Evolutionary conservation across 805 yeast species (phyloP).

Genomic region (Wickerhamomyces queroliae): DNA sequence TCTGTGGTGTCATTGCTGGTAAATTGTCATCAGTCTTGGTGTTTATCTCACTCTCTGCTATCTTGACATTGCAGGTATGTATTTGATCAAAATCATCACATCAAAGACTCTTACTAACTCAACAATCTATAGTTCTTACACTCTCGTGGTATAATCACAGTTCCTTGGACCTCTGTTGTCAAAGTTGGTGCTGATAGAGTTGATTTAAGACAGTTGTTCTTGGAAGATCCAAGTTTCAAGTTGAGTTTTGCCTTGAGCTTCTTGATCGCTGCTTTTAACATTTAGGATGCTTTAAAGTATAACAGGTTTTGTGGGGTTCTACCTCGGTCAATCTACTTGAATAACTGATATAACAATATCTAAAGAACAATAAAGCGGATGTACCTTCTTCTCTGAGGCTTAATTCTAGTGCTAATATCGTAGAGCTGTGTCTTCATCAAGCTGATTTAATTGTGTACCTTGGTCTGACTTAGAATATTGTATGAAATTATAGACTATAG

Average conservation of each 20-base stretch:
- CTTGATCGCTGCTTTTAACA: constrained; percentile 54
- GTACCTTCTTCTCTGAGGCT: no score
- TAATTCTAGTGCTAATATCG: no score
- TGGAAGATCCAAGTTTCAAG: constrained; percentile 58
- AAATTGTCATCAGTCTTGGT: constrained; percentile 51
- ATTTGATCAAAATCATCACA: background rate
- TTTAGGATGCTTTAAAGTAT: constrained; percentile 7
- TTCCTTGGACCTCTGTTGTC: constrained; percentile 34
- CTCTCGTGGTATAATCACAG: constrained; percentile 43
- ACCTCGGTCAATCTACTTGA: background rate
- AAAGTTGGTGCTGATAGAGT: constrained; percentile 32
- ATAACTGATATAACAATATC: no score
- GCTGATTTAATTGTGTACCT: no score
- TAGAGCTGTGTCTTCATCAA: no score
- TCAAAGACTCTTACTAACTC: background rate
- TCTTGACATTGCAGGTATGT: constrained; percentile 24
- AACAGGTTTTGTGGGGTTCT: background rate
- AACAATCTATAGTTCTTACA: constrained; percentile 42
- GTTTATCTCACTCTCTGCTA: constrained; percentile 40
- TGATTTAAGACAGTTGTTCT: constrained; percentile 44
- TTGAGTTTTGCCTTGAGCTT: constrained; percentile 49
- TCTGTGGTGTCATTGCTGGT: constrained; percentile 52
- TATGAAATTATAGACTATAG: no score
- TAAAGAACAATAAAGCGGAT: no score
- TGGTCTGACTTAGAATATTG: no score